These are phyloP conservation scores for Corymbia calophylla DNA, from an alignment of 441 rosid genomes.

Conservation along the genomic window DNA sequence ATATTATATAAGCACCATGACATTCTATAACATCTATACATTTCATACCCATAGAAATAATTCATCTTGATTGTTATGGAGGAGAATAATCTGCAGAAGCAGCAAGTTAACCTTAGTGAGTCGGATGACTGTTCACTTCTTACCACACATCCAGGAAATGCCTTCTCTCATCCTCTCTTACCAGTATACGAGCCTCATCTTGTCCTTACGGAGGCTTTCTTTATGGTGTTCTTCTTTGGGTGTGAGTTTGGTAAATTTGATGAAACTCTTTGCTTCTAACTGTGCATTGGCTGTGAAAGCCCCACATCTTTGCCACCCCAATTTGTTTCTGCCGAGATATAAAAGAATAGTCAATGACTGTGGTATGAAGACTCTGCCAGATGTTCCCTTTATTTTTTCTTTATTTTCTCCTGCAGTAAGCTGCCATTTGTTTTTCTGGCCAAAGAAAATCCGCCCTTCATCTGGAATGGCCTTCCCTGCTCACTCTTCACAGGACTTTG, in stretches of 20 bases:
- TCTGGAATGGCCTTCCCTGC: neutral
- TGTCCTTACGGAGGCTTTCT: neutral
- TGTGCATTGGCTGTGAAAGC: neutral
- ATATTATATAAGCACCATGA: neutral
- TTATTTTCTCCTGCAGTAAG: neutral
- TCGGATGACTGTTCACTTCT: neutral
- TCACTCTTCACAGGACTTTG: neutral
- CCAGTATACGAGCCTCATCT: neutral
- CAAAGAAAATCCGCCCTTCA: neutral
- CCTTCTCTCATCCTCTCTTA: neutral
- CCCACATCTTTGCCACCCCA: neutral
- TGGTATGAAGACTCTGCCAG: neutral
- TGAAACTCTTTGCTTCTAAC: neutral
- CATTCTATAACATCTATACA: neutral
- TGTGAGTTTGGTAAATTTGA: neutral
- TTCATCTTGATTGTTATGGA: neutral
- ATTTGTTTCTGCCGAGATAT: neutral
- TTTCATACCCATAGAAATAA: neutral
- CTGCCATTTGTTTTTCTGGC: neutral
- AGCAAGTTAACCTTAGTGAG: neutral
- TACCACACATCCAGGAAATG: neutral
- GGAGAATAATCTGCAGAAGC: neutral
- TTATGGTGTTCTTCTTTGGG: neutral
- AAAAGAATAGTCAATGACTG: neutral
- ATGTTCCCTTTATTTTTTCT: neutral